phyloP scores from a whole-genome alignment of 495 filamentous ascomycete genomes.

The Trypethelium eluteriae region DNA sequence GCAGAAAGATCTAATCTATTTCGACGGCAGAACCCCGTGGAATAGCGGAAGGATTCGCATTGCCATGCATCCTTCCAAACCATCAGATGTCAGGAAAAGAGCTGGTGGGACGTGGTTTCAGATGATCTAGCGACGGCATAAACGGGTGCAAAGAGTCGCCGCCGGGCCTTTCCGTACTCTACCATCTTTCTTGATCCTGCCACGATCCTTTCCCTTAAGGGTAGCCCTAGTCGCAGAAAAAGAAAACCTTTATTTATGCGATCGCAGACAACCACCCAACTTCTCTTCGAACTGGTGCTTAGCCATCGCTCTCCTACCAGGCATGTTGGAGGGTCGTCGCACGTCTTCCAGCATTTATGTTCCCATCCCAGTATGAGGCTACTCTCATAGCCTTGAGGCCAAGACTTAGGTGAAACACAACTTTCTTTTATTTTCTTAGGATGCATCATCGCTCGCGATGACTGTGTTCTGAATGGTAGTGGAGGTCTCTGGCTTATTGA shows the following conservation, averaged over 20 bases:
- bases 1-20: no score
- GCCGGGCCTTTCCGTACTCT: no score
- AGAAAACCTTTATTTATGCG: neutral
- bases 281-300: neutral
- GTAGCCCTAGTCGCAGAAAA: neutral
- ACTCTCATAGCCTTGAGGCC: neutral
- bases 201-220: neutral
- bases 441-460: neutral
- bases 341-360: neutral
- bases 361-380: neutral
- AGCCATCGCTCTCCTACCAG: neutral
- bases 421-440: neutral
- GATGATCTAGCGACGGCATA: no score
- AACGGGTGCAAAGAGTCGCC: no score
- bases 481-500: neutral
- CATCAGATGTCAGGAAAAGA: neutral
- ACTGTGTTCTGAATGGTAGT: neutral
- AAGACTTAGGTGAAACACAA: neutral
- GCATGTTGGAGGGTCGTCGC: neutral
- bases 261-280: neutral
- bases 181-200: neutral
- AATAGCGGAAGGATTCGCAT: neutral
- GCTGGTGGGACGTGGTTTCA: neutral
- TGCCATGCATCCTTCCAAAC: neutral
- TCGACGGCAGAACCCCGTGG: neutral